A percentile compares a stretch with the other conserved stretches of the same genome.
Conservation (phyloP, 2,329 filamentous ascomycete genomes). For the Microascus cirrosus region DNA sequence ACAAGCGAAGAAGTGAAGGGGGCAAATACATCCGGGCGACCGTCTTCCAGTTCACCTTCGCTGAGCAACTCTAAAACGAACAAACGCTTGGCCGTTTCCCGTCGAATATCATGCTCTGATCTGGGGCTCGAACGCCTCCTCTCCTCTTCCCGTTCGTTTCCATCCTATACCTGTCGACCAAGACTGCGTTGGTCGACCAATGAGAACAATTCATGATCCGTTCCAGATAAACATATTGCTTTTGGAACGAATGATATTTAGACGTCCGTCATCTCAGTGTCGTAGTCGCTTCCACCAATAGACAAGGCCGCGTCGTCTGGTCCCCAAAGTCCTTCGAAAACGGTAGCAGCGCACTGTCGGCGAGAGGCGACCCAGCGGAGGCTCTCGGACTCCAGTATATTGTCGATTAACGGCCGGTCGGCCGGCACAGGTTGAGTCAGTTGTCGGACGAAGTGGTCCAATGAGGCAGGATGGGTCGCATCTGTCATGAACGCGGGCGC, state of each 20-base stretch:
- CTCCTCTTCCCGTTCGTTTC: background rate
- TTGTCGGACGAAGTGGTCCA: constrained; percentile 75
- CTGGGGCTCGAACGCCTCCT: background rate
- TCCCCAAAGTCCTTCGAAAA: constrained; percentile 94
- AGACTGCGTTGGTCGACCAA: too few relatives aligned
- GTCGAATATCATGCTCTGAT: background rate
- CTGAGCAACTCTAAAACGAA: background rate
- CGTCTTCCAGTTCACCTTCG: background rate
- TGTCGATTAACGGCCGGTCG: constrained; percentile 61
- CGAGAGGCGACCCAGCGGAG: constrained; percentile 70
- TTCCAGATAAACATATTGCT: background rate
- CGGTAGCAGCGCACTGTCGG: constrained; percentile 77
- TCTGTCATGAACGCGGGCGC: constrained; percentile 89
- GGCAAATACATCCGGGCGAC: background rate
- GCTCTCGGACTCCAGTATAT: constrained; percentile 63
- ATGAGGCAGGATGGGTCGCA: constrained; percentile 55
- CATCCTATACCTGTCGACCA: too few relatives aligned
- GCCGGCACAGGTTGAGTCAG: constrained; percentile 74
- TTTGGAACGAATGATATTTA: constrained; percentile 17
- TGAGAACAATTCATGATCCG: too few relatives aligned
- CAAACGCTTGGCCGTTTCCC: background rate
- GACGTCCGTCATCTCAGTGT: constrained; percentile 51
- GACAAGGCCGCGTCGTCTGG: constrained; percentile 45
- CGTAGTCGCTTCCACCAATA: constrained; percentile 14
- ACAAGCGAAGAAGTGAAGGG: background rate